Evolutionary conservation across 202 grass and related monocot species (phyloP).

Genomic region (Schoenoplectus tabernaemontani): DNA sequence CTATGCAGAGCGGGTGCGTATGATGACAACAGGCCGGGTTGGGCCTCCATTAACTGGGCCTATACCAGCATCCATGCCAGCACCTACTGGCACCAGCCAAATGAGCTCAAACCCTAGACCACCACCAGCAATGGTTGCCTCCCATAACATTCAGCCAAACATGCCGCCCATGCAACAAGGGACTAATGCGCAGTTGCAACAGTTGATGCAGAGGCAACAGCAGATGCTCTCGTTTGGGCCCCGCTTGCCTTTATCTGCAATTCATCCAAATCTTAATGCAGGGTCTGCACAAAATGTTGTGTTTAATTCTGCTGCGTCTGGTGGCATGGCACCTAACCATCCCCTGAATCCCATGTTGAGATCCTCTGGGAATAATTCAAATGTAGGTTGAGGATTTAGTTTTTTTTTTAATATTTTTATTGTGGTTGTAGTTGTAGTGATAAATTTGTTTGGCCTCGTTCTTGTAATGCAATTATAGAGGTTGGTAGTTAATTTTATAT

Average conservation of each 20-base stretch:
- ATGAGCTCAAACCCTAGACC: slow-evolving; percentile 41
- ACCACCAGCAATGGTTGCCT: slow-evolving; percentile 24
- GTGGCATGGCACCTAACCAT: slow-evolving; percentile 30
- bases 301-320: slow-evolving; percentile 47
- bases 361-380: slow-evolving; percentile 66
- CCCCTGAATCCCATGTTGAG: slow-evolving; percentile 41
- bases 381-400: slow-evolving; percentile 33
- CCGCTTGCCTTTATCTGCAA: slow-evolving; percentile 44
- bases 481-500: slow-evolving; percentile 24
- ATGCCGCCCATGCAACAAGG: slow-evolving; percentile 40
- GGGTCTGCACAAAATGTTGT: slow-evolving; percentile 33
- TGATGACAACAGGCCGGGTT: slow-evolving; percentile 35
- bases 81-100: slow-evolving; percentile 26
- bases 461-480: slow-evolving; percentile 25
- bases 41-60: slow-evolving; percentile 14
- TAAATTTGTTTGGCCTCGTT: slow-evolving; percentile 15
- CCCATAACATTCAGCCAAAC: slow-evolving; percentile 25
- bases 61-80: slow-evolving; percentile 25
- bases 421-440: slow-evolving; percentile 18
- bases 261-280: slow-evolving; percentile 39
- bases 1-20: slow-evolving; percentile 40
- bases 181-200: slow-evolving; percentile 44
- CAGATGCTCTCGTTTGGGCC: slow-evolving; percentile 66
- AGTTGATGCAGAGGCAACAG: slow-evolving; percentile 54
- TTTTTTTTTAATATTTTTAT: slow-evolving; percentile 1